phyloP scores from a whole-genome alignment of 495 filamentous ascomycete species.

The Aspergillus funiculosus region DNA sequence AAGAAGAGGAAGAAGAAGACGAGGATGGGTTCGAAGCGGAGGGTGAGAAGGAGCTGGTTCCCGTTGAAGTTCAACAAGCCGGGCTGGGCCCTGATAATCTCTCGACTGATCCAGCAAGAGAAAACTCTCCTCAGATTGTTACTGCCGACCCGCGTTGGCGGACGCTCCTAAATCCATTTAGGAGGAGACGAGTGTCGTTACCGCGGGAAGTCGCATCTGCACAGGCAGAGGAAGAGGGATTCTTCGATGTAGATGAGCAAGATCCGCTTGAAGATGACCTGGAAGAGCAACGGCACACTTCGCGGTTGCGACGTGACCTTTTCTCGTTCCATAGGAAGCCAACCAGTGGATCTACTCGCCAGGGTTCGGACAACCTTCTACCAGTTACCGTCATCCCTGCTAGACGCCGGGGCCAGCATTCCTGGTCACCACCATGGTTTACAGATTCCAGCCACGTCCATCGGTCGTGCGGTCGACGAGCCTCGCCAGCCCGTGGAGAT shows the following conservation, averaged over 20 bases:
- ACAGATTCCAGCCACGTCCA: slow-evolving; percentile 17
- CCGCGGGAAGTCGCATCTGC: slow-evolving; percentile 51
- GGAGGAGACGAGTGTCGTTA: slow-evolving; percentile 45
- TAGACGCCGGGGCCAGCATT: slow-evolving; percentile 47
- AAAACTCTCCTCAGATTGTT: slow-evolving; percentile 34
- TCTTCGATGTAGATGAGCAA: slow-evolving; percentile 10
- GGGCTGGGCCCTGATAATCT: slow-evolving; percentile 12
- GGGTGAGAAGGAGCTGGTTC: slow-evolving; percentile 26
- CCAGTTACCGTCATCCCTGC: slow-evolving; percentile 67
- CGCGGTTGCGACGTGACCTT: slow-evolving; percentile 23
- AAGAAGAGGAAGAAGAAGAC: slow-evolving; percentile 32
- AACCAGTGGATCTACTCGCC: slow-evolving; percentile 22
- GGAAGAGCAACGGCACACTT: slow-evolving; percentile 20
- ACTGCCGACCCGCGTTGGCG: slow-evolving; percentile 43
- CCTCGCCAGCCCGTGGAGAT: slow-evolving; percentile 15
- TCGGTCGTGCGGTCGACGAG: slow-evolving; percentile 14
- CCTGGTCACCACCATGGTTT: slow-evolving; percentile 38
- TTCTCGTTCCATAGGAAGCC: slow-evolving; percentile 29
- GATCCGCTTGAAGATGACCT: slow-evolving; percentile 17
- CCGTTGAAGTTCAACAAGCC: slow-evolving; percentile 10
- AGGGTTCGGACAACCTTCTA: slow-evolving; percentile 32
- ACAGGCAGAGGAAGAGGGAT: slow-evolving; percentile 37
- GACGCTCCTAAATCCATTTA: slow-evolving; percentile 48
- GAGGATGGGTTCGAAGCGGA: slow-evolving; percentile 24
- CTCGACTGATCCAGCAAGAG: slow-evolving; percentile 18